Percentiles rank a stretch among this genome's conserved stretches.
Conservation (phyloP, 2,329 filamentous ascomycete species). For the Exophiala spinifera region DNA sequence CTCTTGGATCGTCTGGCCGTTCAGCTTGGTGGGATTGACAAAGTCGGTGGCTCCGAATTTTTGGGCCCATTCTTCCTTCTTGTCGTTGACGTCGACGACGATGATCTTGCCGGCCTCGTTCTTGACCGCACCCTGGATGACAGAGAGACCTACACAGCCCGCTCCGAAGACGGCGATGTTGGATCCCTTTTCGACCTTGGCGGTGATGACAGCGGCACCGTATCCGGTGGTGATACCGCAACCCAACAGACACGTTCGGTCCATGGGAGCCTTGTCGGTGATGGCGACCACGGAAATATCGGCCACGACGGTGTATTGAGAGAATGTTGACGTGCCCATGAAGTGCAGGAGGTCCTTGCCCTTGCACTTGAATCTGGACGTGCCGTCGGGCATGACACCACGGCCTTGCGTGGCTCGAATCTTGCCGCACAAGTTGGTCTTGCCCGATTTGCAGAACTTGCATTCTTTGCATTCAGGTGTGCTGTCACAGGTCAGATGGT, state of each 20-base stretch:
- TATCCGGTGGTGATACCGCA: conserved; percentile 99
- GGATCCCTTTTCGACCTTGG: conserved; percentile 83
- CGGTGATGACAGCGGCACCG: conserved; percentile 90
- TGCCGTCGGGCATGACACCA: conserved; percentile 96
- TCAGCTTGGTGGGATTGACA: conserved; percentile 82
- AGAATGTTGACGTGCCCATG: conserved; percentile 99
- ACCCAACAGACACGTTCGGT: conserved; percentile 90
- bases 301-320: conserved; percentile 96
- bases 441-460: conserved; percentile 99
- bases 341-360: conserved; percentile 96
- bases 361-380: conserved; percentile 88
- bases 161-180: conserved; percentile 92
- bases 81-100: conserved; percentile 76
- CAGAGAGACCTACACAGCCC: conserved; percentile 90
- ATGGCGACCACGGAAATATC: conserved; percentile 98
- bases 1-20: conserved; percentile 79
- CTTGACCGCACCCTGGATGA: conserved; percentile 88
- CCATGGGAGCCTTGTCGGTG: conserved; percentile 85
- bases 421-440: conserved; percentile 99
- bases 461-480: conserved; percentile 96
- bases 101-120: conserved; percentile 67
- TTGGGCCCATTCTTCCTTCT: conserved; percentile 85
- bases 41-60: conserved; percentile 98
- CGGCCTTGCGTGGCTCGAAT: conserved; percentile 94
- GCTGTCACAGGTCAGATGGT: conserved; percentile 48